Conservation (phyloP, 2,329 filamentous ascomycete genomes). For the Hypoxylon sp. region DNA sequence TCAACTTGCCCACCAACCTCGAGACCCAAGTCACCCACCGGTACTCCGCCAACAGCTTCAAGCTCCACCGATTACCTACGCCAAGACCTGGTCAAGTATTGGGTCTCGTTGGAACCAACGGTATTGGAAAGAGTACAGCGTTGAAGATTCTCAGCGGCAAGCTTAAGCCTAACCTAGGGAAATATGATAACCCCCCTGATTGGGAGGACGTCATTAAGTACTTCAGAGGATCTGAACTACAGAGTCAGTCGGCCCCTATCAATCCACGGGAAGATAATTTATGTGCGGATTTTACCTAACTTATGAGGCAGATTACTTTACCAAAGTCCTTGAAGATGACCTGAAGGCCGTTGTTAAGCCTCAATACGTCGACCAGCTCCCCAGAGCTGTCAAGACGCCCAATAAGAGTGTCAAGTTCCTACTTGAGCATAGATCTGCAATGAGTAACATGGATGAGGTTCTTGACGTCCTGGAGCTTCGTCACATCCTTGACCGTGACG, state of each 20-base stretch:
- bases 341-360: constrained; percentile 98
- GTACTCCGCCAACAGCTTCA: constrained; percentile 99
- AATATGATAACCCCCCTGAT: constrained; percentile 95
- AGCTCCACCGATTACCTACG: constrained; percentile 96
- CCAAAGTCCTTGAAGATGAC: constrained; percentile 96
- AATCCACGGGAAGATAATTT: constrained; percentile 18
- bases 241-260: constrained; percentile 74
- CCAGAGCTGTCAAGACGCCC: constrained; percentile 86
- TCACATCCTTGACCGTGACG: constrained; percentile 92
- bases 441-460: constrained; percentile 86
- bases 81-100: constrained; percentile 95
- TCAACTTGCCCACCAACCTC: constrained; percentile 99
- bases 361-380: constrained; percentile 99
- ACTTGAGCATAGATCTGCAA: constrained; percentile 80
- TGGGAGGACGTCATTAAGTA: constrained; percentile 99
- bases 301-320: constrained; percentile 85
- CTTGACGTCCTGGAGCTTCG: constrained; percentile 87
- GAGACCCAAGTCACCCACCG: constrained; percentile 98
- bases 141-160: constrained; percentile 99
- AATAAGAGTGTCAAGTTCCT: constrained; percentile 85
- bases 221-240: constrained; percentile 96
- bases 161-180: constrained; percentile 96
- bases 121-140: constrained; percentile 99
- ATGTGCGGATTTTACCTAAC: constrained; percentile 46
- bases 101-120: constrained; percentile 97